Conservation (phyloP, 257 asterid species). For the Nicotiana sylvestris region DNA sequence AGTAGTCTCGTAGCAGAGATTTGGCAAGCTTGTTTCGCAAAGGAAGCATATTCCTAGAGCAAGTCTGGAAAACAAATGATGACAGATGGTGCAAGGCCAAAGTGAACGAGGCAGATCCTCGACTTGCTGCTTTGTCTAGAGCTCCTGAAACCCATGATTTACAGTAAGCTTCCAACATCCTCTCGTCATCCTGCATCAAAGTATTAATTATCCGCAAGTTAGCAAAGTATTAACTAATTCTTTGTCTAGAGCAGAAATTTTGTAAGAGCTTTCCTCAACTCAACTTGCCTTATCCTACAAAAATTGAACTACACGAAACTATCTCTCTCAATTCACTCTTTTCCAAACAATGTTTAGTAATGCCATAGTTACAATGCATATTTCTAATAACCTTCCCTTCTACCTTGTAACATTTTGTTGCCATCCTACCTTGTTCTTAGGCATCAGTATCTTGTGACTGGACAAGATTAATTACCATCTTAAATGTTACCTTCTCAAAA, state of each 20-base stretch:
- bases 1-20: conserved; percentile 65
- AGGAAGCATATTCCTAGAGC: conserved; percentile 27
- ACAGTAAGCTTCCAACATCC: conserved; percentile 67
- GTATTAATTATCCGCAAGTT: conserved; percentile 2
- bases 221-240: neutral
- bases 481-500: no score
- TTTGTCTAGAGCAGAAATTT: neutral
- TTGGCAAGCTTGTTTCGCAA: conserved; percentile 66
- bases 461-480: neutral
- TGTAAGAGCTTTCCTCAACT: conserved; percentile 5
- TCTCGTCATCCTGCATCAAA: conserved; percentile 68
- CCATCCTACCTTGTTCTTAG: neutral
- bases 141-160: conserved; percentile 89
- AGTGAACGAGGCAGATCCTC: conserved; percentile 54
- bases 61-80: conserved; percentile 50
- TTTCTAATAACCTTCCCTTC: neutral
- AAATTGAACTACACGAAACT: neutral
- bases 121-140: conserved; percentile 69
- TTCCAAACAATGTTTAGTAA: neutral
- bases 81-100: conserved; percentile 77
- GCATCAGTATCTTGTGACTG: neutral
- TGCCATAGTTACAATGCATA: neutral
- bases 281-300: neutral
- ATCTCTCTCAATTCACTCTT: neutral
- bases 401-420: neutral